Base-by-base conservation (phyloP, 495 filamentous ascomycete genomes). In the Xylaria scruposa region DNA sequence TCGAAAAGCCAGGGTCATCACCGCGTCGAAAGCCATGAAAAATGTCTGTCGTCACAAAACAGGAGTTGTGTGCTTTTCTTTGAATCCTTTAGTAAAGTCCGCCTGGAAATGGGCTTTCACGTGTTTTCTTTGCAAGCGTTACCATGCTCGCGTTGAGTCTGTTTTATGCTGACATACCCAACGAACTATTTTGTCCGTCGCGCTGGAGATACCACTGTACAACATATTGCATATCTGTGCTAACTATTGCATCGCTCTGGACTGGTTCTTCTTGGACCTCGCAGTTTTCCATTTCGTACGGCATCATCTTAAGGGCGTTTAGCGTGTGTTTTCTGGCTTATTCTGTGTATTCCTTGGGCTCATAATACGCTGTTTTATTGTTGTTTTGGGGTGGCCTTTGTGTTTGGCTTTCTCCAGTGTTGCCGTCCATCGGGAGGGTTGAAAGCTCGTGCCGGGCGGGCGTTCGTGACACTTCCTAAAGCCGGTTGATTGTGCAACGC, bases 1-100 rank as follows among this genome's bases (percentile, higher is more conserved):
- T 89, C 49, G 85, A 87, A 40, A 83, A 83, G 54, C 79, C 81
- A 2, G 78, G 78, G 12, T 80, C 78, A 29, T 31, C 62, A 31
- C 73, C 79, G 24, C 71, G 76, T 21, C 74, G 70, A 10, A 49
- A 68, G 31, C 44, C 56, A 63, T 72, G 58, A 72, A 29, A 24
- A 13, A 19, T 4, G 6, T 44, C 9, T 56, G 13, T 38, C 15
- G 36, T 19, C 61, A 26, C 21, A 38, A 46, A 24, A 21, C 51
- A 40, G 53, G 26, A 42, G 31, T 58, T 56, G 59, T 70, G 40
- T 51, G 65, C 62, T 65, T 63, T 67, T 67, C 29, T 58, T 53
- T 42, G 59, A n/a, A 40, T 66, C 53, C 47, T 42, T 70, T 53
- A 72, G 67, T 47, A 36, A 67, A 71, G 70, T 15, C 67, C 40